phyloP scores from a whole-genome alignment of 345 rosid genomes.

The Populus euphratica region DNA sequence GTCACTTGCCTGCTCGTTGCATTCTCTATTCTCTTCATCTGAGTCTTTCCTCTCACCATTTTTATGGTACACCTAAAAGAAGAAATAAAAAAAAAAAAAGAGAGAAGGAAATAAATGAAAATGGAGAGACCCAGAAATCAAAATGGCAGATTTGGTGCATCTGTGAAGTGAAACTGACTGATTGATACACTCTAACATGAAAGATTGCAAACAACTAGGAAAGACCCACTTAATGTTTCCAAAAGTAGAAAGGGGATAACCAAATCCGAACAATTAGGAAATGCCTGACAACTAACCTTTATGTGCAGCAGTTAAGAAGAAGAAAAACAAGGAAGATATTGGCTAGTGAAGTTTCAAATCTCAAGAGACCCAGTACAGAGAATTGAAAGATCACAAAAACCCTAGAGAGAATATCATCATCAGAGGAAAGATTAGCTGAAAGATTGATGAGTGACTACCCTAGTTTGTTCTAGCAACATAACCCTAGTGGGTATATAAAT shows the following conservation, averaged over 20 bases:
- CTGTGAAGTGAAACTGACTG: background rate
- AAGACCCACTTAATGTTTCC: conserved; percentile 18
- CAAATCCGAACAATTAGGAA: conserved; percentile 24
- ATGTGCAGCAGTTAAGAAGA: background rate
- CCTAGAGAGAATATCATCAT: conserved; percentile 7
- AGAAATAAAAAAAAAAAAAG: background rate
- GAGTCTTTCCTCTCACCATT: conserved; percentile 84
- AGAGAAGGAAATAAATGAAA: background rate
- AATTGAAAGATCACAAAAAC: conserved; percentile 6
- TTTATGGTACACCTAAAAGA: background rate
- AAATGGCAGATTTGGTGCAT: conserved; percentile 10
- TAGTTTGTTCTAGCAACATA: background rate
- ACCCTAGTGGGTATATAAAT: background rate
- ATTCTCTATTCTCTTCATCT: conserved; percentile 90
- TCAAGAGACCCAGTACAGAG: background rate
- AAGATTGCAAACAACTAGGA: conserved; percentile 4
- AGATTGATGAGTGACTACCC: background rate
- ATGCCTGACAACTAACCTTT: conserved; percentile 3
- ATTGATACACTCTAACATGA: background rate
- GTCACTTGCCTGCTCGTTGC: conserved; percentile 87
- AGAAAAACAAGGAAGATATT: background rate
- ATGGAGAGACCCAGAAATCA: background rate
- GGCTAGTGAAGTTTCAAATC: background rate
- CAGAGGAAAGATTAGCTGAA: background rate
- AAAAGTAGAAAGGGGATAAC: conserved; percentile 23